phyloP scores from a whole-genome alignment of 208 protist species.

The Acanthamoeba castellanii region DNA sequence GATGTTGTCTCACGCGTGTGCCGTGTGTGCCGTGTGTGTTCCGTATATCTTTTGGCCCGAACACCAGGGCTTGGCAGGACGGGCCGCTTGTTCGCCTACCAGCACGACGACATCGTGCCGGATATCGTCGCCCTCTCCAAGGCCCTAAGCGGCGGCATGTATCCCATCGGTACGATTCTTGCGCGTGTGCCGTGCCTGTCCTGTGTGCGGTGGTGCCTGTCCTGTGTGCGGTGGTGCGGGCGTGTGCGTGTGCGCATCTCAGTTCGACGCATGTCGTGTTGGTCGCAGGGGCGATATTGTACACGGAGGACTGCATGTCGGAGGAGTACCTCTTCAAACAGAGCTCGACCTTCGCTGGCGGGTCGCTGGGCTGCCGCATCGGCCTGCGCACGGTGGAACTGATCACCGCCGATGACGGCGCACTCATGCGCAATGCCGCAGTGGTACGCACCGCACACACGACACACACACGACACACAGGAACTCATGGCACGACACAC shows the following conservation, averaged over 20 bases:
- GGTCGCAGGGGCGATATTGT: conserved; percentile 27
- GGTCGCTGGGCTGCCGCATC: conserved; percentile 25
- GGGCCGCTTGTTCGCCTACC: conserved; percentile 85
- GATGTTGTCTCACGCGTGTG: neutral
- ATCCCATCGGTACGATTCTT: conserved; percentile 83
- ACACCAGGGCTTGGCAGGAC: conserved; percentile 82
- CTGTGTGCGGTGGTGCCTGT: no score
- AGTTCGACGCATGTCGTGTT: no score
- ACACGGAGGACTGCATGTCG: neutral
- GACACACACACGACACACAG: neutral
- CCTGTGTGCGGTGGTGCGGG: no score
- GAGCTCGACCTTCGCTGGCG: conserved; percentile 61
- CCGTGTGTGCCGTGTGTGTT: neutral
- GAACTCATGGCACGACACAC: neutral
- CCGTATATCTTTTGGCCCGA: neutral
- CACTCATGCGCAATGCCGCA: neutral
- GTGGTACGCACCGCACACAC: neutral
- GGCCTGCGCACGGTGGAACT: conserved; percentile 24
- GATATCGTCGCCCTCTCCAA: conserved; percentile 94
- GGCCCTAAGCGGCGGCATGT: conserved; percentile 93
- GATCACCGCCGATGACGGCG: conserved; percentile 37
- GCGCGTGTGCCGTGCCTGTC: neutral
- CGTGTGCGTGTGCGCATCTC: no score
- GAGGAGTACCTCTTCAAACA: conserved; percentile 62
- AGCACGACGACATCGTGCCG: conserved; percentile 86